These are phyloP conservation scores for Claviceps spartinae DNA, from an alignment of 2,329 filamentous ascomycete species.

Conservation along the genomic window DNA sequence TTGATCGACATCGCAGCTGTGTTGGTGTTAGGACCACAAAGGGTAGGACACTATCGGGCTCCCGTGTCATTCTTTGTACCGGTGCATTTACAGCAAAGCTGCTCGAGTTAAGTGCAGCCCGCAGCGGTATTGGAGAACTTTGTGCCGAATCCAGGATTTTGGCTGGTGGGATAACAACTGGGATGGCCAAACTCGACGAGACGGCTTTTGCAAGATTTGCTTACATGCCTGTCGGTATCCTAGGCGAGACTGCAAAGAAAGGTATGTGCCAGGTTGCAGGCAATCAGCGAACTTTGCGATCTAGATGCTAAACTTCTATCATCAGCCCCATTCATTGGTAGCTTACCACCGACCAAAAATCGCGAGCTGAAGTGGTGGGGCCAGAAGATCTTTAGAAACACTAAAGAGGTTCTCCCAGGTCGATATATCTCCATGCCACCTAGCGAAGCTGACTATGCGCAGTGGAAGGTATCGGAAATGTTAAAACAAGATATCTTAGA, in stretches of 20 bases:
- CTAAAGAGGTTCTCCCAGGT: constrained; percentile 36
- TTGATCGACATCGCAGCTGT: constrained; percentile 31
- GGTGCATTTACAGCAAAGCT: constrained; percentile 46
- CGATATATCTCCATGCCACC: constrained; percentile 44
- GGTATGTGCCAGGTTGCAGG: constrained; percentile 10
- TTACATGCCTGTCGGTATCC: constrained; percentile 35
- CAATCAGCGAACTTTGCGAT: neutral
- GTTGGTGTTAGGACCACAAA: constrained; percentile 33
- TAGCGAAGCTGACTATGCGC: constrained; percentile 39
- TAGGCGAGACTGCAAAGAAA: constrained; percentile 23
- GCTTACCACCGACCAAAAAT: constrained; percentile 38
- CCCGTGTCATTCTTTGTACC: constrained; percentile 39
- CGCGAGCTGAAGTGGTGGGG: constrained; percentile 48
- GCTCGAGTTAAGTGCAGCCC: constrained; percentile 35
- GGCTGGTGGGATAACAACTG: constrained; percentile 46
- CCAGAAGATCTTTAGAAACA: constrained; percentile 45
- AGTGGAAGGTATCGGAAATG: constrained; percentile 44
- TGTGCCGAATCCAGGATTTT: constrained; percentile 40
- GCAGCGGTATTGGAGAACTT: constrained; percentile 32
- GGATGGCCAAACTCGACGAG: constrained; percentile 38
- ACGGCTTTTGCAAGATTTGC: constrained; percentile 30
- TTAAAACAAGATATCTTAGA: constrained; percentile 46
- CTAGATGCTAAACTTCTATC: constrained; percentile 2
- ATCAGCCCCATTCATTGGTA: constrained; percentile 43
- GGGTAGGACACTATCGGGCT: constrained; percentile 31